Base-by-base conservation (phyloP, 208 protist genomes). In the Leishmania guyanensis region DNA sequence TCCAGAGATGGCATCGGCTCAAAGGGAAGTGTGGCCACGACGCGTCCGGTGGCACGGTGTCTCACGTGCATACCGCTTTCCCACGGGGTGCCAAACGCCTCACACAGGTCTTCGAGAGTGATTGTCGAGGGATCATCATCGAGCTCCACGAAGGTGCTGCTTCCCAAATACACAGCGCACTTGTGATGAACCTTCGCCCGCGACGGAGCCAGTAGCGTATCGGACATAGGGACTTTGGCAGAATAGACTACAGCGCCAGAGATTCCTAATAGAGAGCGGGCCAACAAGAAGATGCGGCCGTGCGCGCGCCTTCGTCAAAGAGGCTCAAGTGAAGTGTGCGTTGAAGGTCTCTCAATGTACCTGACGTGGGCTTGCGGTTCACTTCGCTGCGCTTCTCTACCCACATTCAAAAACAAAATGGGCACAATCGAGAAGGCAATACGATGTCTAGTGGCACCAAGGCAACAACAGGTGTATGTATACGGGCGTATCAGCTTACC, bases 11-110 rank as follows among this genome's bases (percentile, higher is more conserved):
- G 87, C 1, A 97, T 72, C 10, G 79, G 75, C 68, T 97, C 94
- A 74, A 91, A 96, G 0, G 94, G 91, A 14, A 97, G 84, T 33
- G 94, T 97, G 0, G 90, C 92, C 46, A 96, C 88, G 5, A 95
- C 81, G 6, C 84, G 89, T 10, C 89, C 89, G 8, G 82, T 91
- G 8, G 56, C 75, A 3, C 90, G 84, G 20, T 91, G 85, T 39
- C 82, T 87, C 22, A 97, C 75, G 69, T 84, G 92, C 75, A 91
- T 86, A 51, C 90, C 90, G 16, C 78, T 76, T 16, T 87, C 90
- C 56, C 86, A 87, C 20, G 79, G 69, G 3, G 93, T 69, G 3
- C 87, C 90, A 75, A 97, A 95, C 2, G 91, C 88, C 6, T 90
- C 87, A 68, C 88, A 94, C 9, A 97, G 78, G 43, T 95, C 94